A percentile compares a stretch with the other conserved stretches of the same genome.
phyloP scores from a whole-genome alignment of 2,329 filamentous ascomycete species.

The Calonectria multiphialidica region DNA sequence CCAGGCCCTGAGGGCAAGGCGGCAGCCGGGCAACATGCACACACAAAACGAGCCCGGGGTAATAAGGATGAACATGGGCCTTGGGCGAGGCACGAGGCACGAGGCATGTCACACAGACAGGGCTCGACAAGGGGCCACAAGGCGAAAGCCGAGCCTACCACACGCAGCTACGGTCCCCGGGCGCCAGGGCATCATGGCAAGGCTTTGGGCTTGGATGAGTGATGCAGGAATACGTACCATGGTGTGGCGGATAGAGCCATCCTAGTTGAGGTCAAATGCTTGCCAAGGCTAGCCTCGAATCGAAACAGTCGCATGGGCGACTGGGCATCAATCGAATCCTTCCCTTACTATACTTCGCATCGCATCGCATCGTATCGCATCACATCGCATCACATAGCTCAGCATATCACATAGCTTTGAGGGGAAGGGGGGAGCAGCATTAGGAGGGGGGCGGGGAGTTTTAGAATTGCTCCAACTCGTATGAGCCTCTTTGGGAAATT shows the following conservation, averaged over 20 bases:
- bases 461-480: constrained; percentile 5
- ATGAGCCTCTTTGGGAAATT: constrained; percentile 3
- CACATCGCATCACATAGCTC: not conserved
- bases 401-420: not conserved
- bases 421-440: not conserved
- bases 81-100: constrained; percentile 8
- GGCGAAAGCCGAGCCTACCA: constrained; percentile 16
- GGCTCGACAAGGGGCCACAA: constrained; percentile 15
- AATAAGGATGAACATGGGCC: constrained; percentile 13
- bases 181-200: constrained; percentile 1
- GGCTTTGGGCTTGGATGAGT: not conserved
- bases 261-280: not conserved
- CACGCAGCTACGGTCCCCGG: not conserved
- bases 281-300: constrained; percentile 4
- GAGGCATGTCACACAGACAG: constrained; percentile 10
- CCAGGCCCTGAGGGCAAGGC: not conserved
- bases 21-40: constrained; percentile 9
- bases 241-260: not conserved
- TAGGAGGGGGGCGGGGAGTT: not conserved
- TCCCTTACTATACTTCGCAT: not conserved
- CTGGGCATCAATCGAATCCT: not conserved
- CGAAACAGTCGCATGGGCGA: constrained; percentile 1
- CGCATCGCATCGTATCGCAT: not conserved
- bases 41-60: constrained; percentile 6
- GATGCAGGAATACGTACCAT: constrained; percentile 3